Conservation (phyloP, 148 eudicot species). For the Silene conica region DNA sequence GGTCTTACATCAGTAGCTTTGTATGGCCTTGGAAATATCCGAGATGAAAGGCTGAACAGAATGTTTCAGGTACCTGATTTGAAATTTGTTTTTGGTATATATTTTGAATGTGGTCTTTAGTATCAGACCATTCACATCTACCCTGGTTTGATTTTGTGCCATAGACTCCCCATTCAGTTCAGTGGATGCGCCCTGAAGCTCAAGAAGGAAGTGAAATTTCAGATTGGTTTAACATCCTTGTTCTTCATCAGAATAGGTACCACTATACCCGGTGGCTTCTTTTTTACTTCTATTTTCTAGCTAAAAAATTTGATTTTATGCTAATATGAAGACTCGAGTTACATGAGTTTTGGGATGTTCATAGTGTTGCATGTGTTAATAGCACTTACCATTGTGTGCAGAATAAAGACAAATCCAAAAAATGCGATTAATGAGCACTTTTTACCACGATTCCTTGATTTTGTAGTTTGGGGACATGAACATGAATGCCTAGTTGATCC, state of each 20-base stretch:
- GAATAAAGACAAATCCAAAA: conserved; percentile 98
- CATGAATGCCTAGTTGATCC: conserved; percentile 99
- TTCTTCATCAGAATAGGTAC: conserved; percentile 95
- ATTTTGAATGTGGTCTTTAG: conserved; percentile 1
- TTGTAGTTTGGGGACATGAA: conserved; percentile 99
- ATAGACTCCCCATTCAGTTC: conserved; percentile 97
- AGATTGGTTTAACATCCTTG: conserved; percentile 96
- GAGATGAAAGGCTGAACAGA: conserved; percentile 97
- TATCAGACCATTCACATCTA: conserved; percentile 14
- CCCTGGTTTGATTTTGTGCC: conserved; percentile 12
- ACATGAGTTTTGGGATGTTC: conserved; percentile 1
- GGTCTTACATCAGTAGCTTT: conserved; percentile 90
- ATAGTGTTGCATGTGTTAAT: conserved; percentile 11
- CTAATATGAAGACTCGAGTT: neutral
- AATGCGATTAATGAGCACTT: conserved; percentile 99
- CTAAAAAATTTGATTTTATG: conserved; percentile 4
- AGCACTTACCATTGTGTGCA: conserved; percentile 29
- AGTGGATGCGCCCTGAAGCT: conserved; percentile 98
- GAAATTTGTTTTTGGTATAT: conserved; percentile 2
- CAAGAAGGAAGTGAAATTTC: conserved; percentile 75
- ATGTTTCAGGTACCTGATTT: conserved; percentile 80
- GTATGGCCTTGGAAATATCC: conserved; percentile 96
- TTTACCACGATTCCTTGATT: conserved; percentile 90
- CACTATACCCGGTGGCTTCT: neutral
- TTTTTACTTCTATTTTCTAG: neutral